Evolutionary conservation across 805 yeast species (phyloP), one percentile per base, ranked within the genome.

Genomic region (Metschnikowia chrysomelidarum): DNA sequence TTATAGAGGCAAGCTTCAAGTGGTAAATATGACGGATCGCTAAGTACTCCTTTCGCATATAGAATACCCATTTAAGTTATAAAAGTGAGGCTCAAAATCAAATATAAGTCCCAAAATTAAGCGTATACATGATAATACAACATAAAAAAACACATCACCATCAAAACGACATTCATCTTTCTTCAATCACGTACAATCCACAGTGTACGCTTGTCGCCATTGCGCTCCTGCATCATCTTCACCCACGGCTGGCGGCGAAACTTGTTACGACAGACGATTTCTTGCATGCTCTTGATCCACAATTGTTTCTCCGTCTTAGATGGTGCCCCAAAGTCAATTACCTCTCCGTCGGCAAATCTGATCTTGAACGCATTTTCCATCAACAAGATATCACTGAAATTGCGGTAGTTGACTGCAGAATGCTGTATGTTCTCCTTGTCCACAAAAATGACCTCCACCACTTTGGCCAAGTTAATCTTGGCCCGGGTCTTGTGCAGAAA

Each of bases 281-380:
- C 65, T 40, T 80, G 80, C 38, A 89, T 58, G 1, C 70, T 57
- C 3, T 58, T 49, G 34, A 82, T 73, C 98, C 97, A 91, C 35
- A 65, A 62, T 20, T 60, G 54, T 60, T 80, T 82, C 30, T 78
- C 82, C 12, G 57, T 66, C 29, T 64, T 69, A 27, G 80, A 76
- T 35, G 87, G 93, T 12, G 96, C 91, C n/a, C 85, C 86, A 57
- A 91, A 86, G 45, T 80, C 85, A 33, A 89, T 83, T 3, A 76
- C 66, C 58, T 89, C 97, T 4, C 87, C 89, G 54, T 89, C 84
- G 26, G 76, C 72, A 58, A 89, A 89, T 43, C 68, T 64, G 31
- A 89, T 60, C 51, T 81, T 81, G 69, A 89, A 87, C 9, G 88
- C 80, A 43, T 85, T 82, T 41, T 80, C 82, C 53, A 82, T 65